phyloP scores from a whole-genome alignment of 768 basidiomycete species.

The Amanita fuliginea region DNA sequence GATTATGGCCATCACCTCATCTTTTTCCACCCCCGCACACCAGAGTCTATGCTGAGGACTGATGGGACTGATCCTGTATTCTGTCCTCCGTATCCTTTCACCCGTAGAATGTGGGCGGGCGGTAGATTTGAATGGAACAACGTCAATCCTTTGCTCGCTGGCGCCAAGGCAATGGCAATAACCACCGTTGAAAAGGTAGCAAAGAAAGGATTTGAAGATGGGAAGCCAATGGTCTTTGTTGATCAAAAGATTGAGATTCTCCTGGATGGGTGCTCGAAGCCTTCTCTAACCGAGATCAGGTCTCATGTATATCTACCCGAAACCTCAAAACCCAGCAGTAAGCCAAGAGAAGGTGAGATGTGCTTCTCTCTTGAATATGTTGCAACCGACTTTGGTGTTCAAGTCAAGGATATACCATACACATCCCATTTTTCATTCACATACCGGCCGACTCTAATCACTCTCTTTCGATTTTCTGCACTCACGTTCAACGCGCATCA shows the following conservation, averaged over 20 bases:
- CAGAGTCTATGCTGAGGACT: conserved; percentile 42
- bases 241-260: conserved; percentile 49
- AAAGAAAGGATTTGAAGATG: conserved; percentile 56
- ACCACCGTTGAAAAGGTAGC: conserved; percentile 39
- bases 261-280: conserved; percentile 28
- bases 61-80: conserved; percentile 69
- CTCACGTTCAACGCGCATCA: conserved; percentile 80
- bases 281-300: conserved; percentile 51
- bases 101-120: conserved; percentile 75
- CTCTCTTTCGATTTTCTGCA: conserved; percentile 79
- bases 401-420: conserved; percentile 24
- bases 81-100: conserved; percentile 63
- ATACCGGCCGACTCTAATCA: conserved; percentile 57
- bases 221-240: conserved; percentile 65
- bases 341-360: neutral
- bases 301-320: conserved; percentile 53
- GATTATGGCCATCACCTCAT: conserved; percentile 59
- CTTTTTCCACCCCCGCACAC: conserved; percentile 61
- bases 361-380: neutral
- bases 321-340: conserved; percentile 11
- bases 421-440: conserved; percentile 48
- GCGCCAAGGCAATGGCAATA: conserved; percentile 36
- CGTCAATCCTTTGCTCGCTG: conserved; percentile 36
- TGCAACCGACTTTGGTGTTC: conserved; percentile 12
- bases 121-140: conserved; percentile 57